Percentiles rank a stretch among this genome's conserved stretches.
Evolutionary conservation across 805 yeast species (phyloP).

Genomic region (Schwanniomyces pseudopolymorphus): DNA sequence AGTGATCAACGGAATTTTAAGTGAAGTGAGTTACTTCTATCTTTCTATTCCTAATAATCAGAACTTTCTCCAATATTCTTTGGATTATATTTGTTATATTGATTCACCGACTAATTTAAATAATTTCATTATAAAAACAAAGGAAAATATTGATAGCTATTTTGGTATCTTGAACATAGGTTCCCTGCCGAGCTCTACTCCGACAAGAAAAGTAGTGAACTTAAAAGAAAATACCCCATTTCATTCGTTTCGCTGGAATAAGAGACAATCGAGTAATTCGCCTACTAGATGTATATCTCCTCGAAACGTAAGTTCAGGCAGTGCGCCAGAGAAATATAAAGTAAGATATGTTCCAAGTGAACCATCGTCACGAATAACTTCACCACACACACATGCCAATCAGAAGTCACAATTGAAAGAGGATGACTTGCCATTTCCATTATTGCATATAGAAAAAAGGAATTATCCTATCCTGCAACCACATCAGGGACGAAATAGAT

Average conservation of each 20-base stretch:
- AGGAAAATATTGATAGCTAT: neutral
- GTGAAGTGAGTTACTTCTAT: neutral
- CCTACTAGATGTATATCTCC: neutral
- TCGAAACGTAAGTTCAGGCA: neutral
- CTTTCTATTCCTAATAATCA: slow-evolving; percentile 4
- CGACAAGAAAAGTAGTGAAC: neutral
- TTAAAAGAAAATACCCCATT: neutral
- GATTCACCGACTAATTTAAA: slow-evolving; percentile 10
- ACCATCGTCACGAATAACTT: neutral
- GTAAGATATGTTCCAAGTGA: neutral
- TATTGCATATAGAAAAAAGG: neutral
- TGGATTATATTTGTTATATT: slow-evolving; percentile 17
- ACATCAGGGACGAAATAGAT: neutral
- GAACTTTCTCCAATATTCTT: slow-evolving; percentile 13
- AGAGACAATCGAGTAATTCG: neutral
- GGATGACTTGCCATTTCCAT: neutral
- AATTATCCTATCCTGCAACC: neutral
- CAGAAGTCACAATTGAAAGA: neutral
- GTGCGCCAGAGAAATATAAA: neutral
- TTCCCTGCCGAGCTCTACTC: neutral
- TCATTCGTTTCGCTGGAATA: neutral
- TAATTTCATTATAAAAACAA: neutral
- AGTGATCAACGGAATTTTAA: neutral
- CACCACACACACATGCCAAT: neutral
- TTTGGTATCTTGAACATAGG: neutral